phyloP scores from a whole-genome alignment of 768 basidiomycete species.

The Asterophora lycoperdoides region DNA sequence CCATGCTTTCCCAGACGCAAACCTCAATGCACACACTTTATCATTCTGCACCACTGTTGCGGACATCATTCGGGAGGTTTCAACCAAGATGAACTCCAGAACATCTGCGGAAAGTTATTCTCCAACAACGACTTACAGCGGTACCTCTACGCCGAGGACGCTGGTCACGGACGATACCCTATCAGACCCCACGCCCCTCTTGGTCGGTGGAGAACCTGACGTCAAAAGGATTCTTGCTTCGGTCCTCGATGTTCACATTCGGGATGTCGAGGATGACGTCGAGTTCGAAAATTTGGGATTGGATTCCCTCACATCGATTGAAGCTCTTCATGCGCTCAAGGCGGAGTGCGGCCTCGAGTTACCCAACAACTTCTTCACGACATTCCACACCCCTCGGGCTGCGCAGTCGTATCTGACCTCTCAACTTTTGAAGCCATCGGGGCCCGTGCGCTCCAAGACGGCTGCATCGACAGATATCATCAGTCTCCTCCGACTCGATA shows the following conservation, averaged over 20 bases:
- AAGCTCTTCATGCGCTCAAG: constrained; percentile 47
- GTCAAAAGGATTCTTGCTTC: constrained; percentile 39
- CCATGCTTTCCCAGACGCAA: constrained; percentile 28
- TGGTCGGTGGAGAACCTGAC: constrained; percentile 21
- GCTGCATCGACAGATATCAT: constrained; percentile 6
- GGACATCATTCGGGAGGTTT: constrained; percentile 31
- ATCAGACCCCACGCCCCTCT: constrained; percentile 16
- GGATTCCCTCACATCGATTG: constrained; percentile 64
- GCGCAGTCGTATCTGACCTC: constrained; percentile 29
- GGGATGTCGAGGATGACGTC: constrained; percentile 39
- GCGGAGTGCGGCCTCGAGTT: constrained; percentile 37
- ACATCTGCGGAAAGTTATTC: constrained; percentile 1
- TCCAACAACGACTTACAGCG: constrained; percentile 16
- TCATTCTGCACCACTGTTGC: constrained; percentile 32
- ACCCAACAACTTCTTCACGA: constrained; percentile 40
- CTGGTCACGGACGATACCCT: constrained; percentile 34
- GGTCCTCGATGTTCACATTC: constrained; percentile 40
- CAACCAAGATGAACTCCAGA: constrained; percentile 9
- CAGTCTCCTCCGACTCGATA: constrained; percentile 22
- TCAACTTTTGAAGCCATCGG: background rate
- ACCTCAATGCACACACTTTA: constrained; percentile 28
- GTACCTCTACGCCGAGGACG: constrained; percentile 33
- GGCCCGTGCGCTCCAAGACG: background rate
- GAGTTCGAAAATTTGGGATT: constrained; percentile 52
- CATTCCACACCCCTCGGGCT: constrained; percentile 35